Evolutionary conservation across 2,329 filamentous ascomycete genomes (phyloP).

Genomic region (Ascochyta pisi): DNA sequence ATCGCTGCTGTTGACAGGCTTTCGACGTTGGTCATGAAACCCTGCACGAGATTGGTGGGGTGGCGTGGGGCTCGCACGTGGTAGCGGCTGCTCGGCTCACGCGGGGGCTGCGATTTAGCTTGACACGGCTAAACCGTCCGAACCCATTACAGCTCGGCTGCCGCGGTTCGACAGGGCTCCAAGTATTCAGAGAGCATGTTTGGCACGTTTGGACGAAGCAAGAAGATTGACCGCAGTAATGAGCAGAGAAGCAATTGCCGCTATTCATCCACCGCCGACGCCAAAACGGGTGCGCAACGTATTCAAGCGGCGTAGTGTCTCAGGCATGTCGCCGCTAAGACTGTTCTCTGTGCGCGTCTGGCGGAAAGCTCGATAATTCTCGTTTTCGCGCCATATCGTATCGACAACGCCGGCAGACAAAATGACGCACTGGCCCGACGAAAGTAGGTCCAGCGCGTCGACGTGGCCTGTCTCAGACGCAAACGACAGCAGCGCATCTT

Average conservation of each 20-base stretch:
- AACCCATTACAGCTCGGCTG: background rate
- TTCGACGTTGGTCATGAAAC: conserved; percentile 3
- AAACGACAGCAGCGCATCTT: conserved; percentile 39
- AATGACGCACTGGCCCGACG: conserved; percentile 56
- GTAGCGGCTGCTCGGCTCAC: background rate
- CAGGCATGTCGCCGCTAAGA: conserved; percentile 39
- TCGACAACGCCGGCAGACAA: conserved; percentile 53
- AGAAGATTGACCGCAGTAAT: background rate
- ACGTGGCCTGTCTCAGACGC: conserved; percentile 31
- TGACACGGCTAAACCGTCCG: background rate
- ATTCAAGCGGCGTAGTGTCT: conserved; percentile 43
- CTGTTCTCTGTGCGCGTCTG: conserved; percentile 36
- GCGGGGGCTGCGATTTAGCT: background rate
- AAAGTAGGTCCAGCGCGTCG: conserved; percentile 53
- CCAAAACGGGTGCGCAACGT: conserved; percentile 44
- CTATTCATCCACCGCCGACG: conserved; percentile 41
- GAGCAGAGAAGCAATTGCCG: background rate
- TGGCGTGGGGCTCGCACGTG: conserved; percentile 13
- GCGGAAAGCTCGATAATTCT: conserved; percentile 45
- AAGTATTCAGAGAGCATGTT: background rate
- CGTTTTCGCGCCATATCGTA: conserved; percentile 52
- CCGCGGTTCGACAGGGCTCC: conserved; percentile 1
- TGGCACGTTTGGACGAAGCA: background rate
- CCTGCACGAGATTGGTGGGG: background rate
- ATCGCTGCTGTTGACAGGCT: background rate